Conservation (phyloP, 176 grass and related monocot genomes). For the Guadua angustifolia region DNA sequence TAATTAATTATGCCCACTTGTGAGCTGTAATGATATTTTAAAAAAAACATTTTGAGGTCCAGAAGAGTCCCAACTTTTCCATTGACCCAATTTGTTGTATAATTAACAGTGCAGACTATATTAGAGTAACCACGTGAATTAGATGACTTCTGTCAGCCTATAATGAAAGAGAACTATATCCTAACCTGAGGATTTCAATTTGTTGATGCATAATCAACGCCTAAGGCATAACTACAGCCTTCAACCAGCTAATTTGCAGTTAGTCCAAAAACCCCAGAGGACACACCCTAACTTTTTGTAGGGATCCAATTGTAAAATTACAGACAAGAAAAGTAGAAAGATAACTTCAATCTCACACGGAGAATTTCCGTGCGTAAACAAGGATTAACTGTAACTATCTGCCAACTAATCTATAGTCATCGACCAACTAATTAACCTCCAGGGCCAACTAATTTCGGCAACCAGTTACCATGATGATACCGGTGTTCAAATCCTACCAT, state of each 20-base stretch:
- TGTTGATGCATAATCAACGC: background rate
- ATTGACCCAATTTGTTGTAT: background rate
- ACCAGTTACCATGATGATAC: background rate
- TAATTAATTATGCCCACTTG: background rate
- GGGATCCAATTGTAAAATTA: background rate
- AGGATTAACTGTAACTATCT: constrained; percentile 37
- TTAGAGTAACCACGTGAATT: background rate
- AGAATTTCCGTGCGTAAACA: constrained; percentile 34
- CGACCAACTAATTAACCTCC: constrained; percentile 34
- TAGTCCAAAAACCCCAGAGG: background rate
- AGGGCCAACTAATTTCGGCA: background rate
- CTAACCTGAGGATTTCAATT: background rate
- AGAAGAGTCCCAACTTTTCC: background rate
- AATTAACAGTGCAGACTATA: background rate
- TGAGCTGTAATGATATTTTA: background rate
- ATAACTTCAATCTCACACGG: background rate
- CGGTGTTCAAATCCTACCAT: too few species aligned
- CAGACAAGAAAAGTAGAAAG: background rate
- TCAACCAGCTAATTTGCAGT: background rate
- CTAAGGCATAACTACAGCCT: background rate
- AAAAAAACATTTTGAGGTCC: background rate
- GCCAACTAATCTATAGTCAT: constrained; percentile 23
- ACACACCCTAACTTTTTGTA: background rate
- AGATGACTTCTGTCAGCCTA: background rate
- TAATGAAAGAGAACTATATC: background rate